phyloP scores from a whole-genome alignment of 2,329 filamentous ascomycete species.

The Cercospora berteroae region DNA sequence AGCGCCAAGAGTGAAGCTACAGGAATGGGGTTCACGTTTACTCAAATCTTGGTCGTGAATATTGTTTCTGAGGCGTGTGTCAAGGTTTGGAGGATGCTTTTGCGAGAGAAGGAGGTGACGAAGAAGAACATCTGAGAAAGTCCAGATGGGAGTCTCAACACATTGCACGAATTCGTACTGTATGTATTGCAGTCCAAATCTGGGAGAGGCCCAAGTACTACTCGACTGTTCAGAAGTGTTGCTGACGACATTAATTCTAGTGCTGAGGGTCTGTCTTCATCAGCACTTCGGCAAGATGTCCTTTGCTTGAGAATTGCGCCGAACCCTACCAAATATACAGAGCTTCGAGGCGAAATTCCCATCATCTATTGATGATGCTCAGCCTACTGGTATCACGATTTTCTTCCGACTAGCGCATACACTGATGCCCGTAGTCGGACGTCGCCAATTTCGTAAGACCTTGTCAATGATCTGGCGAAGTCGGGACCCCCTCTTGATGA shows the following conservation, averaged over 20 bases:
- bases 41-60: not conserved
- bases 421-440: not conserved
- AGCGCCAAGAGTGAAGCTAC: not conserved
- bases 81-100: conserved; percentile 8
- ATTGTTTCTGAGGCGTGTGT: conserved; percentile 8
- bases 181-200: not conserved
- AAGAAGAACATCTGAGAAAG: not conserved
- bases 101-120: not conserved
- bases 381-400: not conserved
- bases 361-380: not conserved
- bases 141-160: not conserved
- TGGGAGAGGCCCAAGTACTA: not conserved
- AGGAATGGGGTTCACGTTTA: not conserved
- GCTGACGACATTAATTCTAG: not conserved
- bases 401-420: not conserved
- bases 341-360: not conserved
- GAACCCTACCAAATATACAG: too few species aligned
- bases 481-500: not conserved
- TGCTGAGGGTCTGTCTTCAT: not conserved
- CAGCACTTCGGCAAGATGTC: not conserved
- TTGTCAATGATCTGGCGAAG: not conserved
- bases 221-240: not conserved
- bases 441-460: not conserved
- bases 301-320: too few species aligned
- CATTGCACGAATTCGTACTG: not conserved